Conservation (phyloP, 2,329 filamentous ascomycete genomes). For the Apiospora koreana region DNA sequence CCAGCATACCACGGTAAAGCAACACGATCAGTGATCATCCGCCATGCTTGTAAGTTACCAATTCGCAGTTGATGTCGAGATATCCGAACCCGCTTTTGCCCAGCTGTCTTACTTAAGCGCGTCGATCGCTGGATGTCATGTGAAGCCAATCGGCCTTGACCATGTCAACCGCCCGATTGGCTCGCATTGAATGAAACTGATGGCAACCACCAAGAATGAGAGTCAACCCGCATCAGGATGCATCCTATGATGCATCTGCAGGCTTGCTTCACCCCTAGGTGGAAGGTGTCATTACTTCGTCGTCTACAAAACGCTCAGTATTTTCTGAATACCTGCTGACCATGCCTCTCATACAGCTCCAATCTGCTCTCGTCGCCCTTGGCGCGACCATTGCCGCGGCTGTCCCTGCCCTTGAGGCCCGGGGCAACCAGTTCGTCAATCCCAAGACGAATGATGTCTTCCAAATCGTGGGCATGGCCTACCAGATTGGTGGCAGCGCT, state of each 20-base stretch:
- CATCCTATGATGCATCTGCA: background rate
- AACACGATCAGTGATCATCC: background rate
- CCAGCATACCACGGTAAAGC: background rate
- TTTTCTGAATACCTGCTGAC: background rate
- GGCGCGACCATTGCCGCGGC: constrained; percentile 55
- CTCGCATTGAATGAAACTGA: background rate
- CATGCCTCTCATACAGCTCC: constrained; percentile 30
- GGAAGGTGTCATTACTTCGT: background rate
- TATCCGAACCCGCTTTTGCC: background rate
- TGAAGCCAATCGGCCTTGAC: background rate
- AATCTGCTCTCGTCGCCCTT: constrained; percentile 52
- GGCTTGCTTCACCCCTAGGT: background rate
- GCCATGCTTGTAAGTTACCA: constrained; percentile 3
- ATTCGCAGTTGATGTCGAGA: background rate
- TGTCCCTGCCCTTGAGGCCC: constrained; percentile 57
- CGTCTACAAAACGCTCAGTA: background rate
- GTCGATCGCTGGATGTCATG: background rate
- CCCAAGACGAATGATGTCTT: constrained; percentile 59
- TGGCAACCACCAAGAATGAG: background rate
- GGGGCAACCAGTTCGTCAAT: constrained; percentile 63
- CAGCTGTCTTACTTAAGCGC: background rate
- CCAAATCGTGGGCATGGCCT: constrained; percentile 68
- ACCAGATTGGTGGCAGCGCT: constrained; percentile 67
- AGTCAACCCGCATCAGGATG: background rate
- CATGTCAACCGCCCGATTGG: background rate